phyloP scores from a whole-genome alignment of 2,329 filamentous ascomycete genomes.

The Lecanosticta acicola region DNA sequence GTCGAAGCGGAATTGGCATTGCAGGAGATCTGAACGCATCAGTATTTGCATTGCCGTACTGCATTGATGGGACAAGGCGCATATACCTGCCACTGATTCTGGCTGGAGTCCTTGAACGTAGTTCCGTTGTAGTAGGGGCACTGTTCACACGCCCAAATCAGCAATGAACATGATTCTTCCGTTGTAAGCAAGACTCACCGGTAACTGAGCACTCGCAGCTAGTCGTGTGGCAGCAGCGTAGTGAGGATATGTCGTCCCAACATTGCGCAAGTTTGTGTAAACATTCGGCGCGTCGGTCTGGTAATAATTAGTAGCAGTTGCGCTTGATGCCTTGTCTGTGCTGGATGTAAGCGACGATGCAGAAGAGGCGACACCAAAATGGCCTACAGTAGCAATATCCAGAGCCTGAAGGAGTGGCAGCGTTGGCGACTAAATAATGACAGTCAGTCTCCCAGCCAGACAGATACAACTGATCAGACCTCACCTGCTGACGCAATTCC shows the following conservation, averaged over 20 bases:
- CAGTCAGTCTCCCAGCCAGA: too few relatives aligned
- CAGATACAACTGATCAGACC: too few relatives aligned
- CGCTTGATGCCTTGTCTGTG: not conserved
- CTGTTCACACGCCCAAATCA: not conserved
- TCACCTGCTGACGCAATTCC: too few relatives aligned
- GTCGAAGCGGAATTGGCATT: not conserved
- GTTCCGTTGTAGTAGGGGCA: not conserved
- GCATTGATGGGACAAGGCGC: too few relatives aligned
- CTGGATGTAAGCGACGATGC: too few relatives aligned
- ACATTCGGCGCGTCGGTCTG: not conserved
- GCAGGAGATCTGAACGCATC: not conserved
- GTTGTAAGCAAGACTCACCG: not conserved
- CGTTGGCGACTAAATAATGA: slow-evolving; percentile 1
- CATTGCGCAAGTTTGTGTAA: not conserved
- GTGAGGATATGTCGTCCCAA: not conserved
- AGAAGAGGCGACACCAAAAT: too few relatives aligned
- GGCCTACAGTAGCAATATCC: not conserved
- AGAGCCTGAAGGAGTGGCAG: not conserved
- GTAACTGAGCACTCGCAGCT: not conserved
- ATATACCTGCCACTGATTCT: too few relatives aligned
- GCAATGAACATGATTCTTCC: not conserved
- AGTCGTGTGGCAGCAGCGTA: not conserved
- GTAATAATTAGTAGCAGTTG: not conserved
- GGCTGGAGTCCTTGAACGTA: not conserved
- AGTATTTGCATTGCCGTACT: not conserved